phyloP scores from a whole-genome alignment of 345 rosid species.

The Angophora floribunda region DNA sequence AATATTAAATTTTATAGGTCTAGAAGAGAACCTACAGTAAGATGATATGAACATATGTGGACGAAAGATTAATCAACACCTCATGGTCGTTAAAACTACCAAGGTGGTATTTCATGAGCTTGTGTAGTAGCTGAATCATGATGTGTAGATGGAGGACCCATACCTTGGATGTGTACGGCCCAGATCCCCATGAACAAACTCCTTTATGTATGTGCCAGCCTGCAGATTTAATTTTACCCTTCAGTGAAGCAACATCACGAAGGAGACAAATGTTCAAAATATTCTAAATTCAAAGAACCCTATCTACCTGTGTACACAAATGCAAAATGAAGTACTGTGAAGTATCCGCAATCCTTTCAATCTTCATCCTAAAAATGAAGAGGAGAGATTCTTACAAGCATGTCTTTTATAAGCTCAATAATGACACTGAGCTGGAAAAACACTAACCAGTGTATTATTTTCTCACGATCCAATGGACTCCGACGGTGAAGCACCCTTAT shows the following conservation, averaged over 20 bases:
- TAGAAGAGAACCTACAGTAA: background rate
- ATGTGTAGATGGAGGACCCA: background rate
- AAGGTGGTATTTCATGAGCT: background rate
- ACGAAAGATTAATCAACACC: background rate
- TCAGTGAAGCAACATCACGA: background rate
- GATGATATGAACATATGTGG: background rate
- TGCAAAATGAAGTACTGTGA: constrained; percentile 81
- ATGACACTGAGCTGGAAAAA: background rate
- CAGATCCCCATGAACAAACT: constrained; percentile 95
- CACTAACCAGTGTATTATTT: constrained; percentile 68
- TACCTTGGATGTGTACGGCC: constrained; percentile 95
- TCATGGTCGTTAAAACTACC: background rate
- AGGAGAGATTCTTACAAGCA: background rate
- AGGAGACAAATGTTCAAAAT: background rate
- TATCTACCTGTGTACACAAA: constrained; percentile 76
- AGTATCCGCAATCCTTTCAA: constrained; percentile 62
- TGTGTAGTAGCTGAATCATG: background rate
- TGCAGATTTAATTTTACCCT: constrained; percentile 12
- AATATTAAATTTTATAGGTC: background rate
- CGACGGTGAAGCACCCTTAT: constrained; percentile 94
- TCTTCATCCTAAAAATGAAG: constrained; percentile 63
- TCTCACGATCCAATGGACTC: constrained; percentile 85
- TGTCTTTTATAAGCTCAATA: background rate
- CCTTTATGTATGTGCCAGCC: constrained; percentile 98
- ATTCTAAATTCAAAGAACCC: background rate